phyloP scores from a whole-genome alignment of 192 early-diverging fungal species.

The Mortierella alpina region DNA sequence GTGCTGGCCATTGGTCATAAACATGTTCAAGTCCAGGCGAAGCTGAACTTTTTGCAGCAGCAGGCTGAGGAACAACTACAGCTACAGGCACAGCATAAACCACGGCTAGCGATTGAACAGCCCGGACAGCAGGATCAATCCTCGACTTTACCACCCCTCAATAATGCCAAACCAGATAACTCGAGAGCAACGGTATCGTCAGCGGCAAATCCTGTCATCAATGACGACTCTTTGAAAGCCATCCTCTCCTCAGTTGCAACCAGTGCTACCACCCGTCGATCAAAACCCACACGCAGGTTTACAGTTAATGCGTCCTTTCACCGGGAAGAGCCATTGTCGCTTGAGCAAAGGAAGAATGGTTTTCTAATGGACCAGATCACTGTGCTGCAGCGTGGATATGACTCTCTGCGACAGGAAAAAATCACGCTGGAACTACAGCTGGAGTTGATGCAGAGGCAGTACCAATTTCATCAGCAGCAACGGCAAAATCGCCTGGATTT shows the following conservation, averaged over 20 bases:
- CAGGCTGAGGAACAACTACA: constrained; percentile 1
- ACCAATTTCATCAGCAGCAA: constrained; percentile 34
- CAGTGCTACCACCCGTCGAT: constrained; percentile 16
- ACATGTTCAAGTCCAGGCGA: constrained; percentile 28
- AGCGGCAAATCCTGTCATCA: background rate
- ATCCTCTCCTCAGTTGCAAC: constrained; percentile 31
- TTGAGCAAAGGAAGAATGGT: constrained; percentile 31
- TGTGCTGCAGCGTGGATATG: constrained; percentile 38
- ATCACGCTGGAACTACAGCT: constrained; percentile 33
- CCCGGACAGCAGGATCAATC: background rate
- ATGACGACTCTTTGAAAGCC: background rate
- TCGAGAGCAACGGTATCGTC: background rate
- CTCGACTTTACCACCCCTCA: background rate
- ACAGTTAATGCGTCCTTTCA: constrained; percentile 21
- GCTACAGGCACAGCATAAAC: constrained; percentile 4
- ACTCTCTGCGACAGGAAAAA: constrained; percentile 41
- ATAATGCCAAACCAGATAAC: too few relatives aligned
- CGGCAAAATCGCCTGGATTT: constrained; percentile 11
- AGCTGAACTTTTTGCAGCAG: constrained; percentile 18
- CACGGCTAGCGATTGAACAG: constrained; percentile 1
- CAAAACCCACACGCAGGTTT: constrained; percentile 35
- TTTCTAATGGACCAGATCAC: constrained; percentile 46
- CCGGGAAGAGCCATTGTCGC: constrained; percentile 9
- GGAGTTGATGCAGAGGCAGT: constrained; percentile 35
- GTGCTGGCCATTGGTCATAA: constrained; percentile 38